phyloP scores from a whole-genome alignment of 164 flowering plant species.

The Chimonanthus praecox region DNA sequence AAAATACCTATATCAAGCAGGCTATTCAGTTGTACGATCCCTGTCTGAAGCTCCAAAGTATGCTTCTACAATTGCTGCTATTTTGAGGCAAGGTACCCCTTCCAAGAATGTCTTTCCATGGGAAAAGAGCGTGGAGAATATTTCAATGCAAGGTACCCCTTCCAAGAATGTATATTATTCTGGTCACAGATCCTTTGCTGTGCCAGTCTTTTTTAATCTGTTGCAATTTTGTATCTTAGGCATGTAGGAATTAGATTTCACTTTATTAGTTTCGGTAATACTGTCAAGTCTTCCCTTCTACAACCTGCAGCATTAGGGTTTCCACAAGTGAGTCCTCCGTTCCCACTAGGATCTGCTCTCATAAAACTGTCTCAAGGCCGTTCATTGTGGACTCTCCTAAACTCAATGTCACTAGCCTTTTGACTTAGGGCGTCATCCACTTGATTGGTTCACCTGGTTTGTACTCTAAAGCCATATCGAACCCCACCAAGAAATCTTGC shows the following conservation, averaged over 20 bases:
- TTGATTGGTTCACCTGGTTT: no score
- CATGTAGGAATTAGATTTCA: neutral
- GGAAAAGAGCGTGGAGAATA: slow-evolving; percentile 29
- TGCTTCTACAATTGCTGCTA: slow-evolving; percentile 79
- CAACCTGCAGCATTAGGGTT: no score
- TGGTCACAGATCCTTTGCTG: neutral
- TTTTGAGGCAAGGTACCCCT: slow-evolving; percentile 37
- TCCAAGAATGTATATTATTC: neutral
- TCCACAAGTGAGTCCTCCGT: no score
- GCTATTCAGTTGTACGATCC: slow-evolving; percentile 93
- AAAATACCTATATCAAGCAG: slow-evolving; percentile 29
- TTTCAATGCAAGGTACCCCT: slow-evolving; percentile 69
- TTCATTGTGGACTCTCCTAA: no score
- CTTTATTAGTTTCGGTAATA: neutral
- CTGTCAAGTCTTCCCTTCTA: no score
- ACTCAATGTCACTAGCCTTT: no score
- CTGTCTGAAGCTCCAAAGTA: slow-evolving; percentile 94
- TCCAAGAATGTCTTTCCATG: slow-evolving; percentile 16
- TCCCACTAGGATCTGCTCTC: no score
- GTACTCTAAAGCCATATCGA: no score
- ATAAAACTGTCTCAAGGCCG: no score
- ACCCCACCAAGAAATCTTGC: no score
- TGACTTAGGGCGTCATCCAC: no score
- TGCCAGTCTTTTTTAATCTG: neutral
- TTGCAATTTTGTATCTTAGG: neutral